Base-by-base conservation (phyloP, 2,329 filamentous ascomycete species). In the Lomentospora prolificans region DNA sequence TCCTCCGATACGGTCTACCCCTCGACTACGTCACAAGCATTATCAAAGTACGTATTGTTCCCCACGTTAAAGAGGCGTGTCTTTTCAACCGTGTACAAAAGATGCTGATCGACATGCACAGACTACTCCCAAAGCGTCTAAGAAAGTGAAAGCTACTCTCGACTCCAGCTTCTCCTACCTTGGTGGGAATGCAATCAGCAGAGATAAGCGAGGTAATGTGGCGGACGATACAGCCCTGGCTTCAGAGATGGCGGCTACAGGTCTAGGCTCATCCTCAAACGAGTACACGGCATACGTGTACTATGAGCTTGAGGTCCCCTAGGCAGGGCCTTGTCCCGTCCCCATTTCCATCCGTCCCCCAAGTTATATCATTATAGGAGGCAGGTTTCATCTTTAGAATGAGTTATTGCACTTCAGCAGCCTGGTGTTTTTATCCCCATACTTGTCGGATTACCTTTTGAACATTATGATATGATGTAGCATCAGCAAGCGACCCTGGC, bases 221-320 rank as follows among this genome's bases (percentile, higher is more conserved):
- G 87, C 87, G 66, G 94, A 99, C 66, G 92, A 97, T 65, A 84
- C 85, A 12, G 77, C 82, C 27, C 72, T 89, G 65, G 84, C 87
- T 44, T 86, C 84, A 36, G 92, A 97, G 63, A 88, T 96, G 80
- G 89, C 90, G 41, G 85, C 87, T 3, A 86, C 85, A 3, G 87
- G 83, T 25, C 69, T 86, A 52, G 78, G 76, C 24, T 80, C 82
- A 17, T 88, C 90, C 58, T 85, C 85, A 55, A 78, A 81, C 62
- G 90, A 96, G 69, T 99, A 97, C 75, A 94, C 90, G 58, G 87
- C 94, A 41, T 99, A 95, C 72, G 94, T 97, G 67, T 96, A 91
- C 76, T 99, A 97, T 72, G 89, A 96, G 68, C 88, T 97, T 67
- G 89, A 94, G 67, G 84, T 97, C 57, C 76, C 77, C 30, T 76